Conservation (phyloP, 306 rosid genomes). For the Albizia julibrissin region DNA sequence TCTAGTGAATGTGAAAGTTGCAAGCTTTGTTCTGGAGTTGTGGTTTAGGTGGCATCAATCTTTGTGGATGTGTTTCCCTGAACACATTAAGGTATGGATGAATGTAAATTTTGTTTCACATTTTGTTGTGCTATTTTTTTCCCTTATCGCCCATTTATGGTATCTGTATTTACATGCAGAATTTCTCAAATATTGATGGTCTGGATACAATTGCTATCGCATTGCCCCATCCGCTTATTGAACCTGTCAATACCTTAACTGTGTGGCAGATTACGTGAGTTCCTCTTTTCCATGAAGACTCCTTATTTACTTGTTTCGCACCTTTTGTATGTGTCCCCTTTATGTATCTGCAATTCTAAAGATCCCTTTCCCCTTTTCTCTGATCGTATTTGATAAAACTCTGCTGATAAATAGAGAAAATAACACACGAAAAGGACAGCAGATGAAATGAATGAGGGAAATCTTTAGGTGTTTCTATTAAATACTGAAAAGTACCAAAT, state of each 20-base stretch:
- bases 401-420: background rate
- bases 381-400: background rate
- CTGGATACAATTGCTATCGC: slow-evolving; percentile 38
- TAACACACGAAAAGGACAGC: background rate
- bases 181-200: slow-evolving; percentile 52
- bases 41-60: slow-evolving; percentile 97
- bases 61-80: slow-evolving; percentile 66
- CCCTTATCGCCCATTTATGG: slow-evolving; percentile 2
- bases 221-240: slow-evolving; percentile 63
- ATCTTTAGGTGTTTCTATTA: background rate
- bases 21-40: slow-evolving; percentile 73
- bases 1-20: slow-evolving; percentile 56
- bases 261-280: slow-evolving; percentile 74
- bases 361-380: background rate
- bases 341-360: background rate
- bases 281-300: background rate
- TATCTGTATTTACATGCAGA: slow-evolving; percentile 39
- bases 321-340: background rate
- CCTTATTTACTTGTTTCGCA: background rate
- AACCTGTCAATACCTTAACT: slow-evolving; percentile 70
- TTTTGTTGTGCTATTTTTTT: background rate
- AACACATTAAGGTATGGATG: slow-evolving; percentile 49
- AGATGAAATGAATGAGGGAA: background rate
- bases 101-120: slow-evolving; percentile 1
- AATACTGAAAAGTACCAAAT: background rate